Percentiles rank a stretch among this genome's conserved stretches.
phyloP scores from a whole-genome alignment of 176 grass and related monocot genomes.

The Tuctoria greenei region DNA sequence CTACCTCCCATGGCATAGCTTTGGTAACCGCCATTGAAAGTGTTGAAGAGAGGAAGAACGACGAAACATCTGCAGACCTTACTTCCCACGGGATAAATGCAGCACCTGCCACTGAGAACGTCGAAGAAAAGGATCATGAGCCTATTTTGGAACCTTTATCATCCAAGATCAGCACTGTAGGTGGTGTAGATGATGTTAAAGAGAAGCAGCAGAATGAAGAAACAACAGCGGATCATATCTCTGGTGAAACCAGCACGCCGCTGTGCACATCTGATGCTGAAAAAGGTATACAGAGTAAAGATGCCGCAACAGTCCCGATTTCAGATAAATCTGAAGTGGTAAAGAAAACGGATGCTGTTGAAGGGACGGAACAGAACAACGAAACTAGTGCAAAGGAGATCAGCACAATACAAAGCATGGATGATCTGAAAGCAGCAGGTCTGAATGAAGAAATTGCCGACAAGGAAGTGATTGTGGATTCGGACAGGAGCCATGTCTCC shows the following conservation, averaged over 20 bases:
- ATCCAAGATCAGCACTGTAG: neutral
- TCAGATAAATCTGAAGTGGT: neutral
- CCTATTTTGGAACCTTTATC: neutral
- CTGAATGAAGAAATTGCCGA: slow-evolving; percentile 39
- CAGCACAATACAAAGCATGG: neutral
- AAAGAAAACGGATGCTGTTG: neutral
- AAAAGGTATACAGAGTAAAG: neutral
- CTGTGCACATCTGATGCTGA: neutral
- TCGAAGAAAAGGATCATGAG: neutral
- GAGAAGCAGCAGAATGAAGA: slow-evolving; percentile 7
- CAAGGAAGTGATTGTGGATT: slow-evolving; percentile 46
- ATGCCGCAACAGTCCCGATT: neutral
- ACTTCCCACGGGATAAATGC: neutral
- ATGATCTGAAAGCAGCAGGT: neutral
- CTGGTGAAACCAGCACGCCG: neutral
- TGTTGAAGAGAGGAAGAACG: slow-evolving; percentile 7
- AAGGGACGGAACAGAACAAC: slow-evolving; percentile 1
- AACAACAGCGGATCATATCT: slow-evolving; percentile 1
- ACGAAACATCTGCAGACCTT: neutral
- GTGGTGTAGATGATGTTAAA: neutral
- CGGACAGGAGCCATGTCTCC: slow-evolving; percentile 47
- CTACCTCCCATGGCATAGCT: neutral
- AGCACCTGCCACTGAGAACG: neutral
- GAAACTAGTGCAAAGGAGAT: slow-evolving; percentile 22
- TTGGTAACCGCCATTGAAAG: neutral